A percentile compares a stretch with the other conserved stretches of the same genome.
Conservation (phyloP, 148 eudicot species). For the Beta vulgaris region DNA sequence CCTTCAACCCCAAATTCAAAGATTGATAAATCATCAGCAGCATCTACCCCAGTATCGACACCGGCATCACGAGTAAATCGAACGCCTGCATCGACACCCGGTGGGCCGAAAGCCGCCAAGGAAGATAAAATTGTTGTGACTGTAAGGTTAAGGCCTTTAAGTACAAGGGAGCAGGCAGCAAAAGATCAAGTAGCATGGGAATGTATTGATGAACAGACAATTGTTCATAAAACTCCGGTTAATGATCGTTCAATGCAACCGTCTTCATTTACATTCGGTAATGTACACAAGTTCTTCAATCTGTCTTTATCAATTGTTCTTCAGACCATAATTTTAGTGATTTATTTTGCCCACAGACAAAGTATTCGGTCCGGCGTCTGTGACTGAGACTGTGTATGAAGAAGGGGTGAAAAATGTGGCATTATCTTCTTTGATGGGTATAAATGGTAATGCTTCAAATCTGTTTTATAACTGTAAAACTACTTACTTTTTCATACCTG, state of each 20-base stretch:
- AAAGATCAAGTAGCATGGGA: slow-evolving; percentile 87
- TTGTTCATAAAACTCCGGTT: slow-evolving; percentile 41
- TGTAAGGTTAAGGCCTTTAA: slow-evolving; percentile 80
- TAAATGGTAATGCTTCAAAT: slow-evolving; percentile 76
- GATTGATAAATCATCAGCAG: slow-evolving; percentile 28
- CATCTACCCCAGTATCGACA: slow-evolving; percentile 64
- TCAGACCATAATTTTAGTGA: too few species aligned
- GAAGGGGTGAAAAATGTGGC: slow-evolving; percentile 92
- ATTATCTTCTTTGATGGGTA: slow-evolving; percentile 82
- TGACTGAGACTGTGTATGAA: slow-evolving; percentile 76
- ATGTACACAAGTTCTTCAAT: too few species aligned
- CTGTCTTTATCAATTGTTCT: too few species aligned
- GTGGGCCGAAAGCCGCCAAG: slow-evolving; percentile 48
- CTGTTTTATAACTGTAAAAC: neutral
- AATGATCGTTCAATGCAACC: slow-evolving; percentile 65
- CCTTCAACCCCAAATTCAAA: slow-evolving; percentile 55
- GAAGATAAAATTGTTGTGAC: slow-evolving; percentile 93
- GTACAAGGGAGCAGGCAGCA: slow-evolving; percentile 60
- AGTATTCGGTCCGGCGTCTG: slow-evolving; percentile 70
- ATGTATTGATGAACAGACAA: slow-evolving; percentile 29
- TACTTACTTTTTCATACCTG: neutral
- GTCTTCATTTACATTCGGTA: slow-evolving; percentile 74
- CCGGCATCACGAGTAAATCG: slow-evolving; percentile 62
- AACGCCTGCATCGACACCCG: slow-evolving; percentile 74
- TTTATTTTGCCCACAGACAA: slow-evolving; percentile 50